phyloP scores from a whole-genome alignment of 2,329 filamentous ascomycete species.

The Clarireedia hainanense region DNA sequence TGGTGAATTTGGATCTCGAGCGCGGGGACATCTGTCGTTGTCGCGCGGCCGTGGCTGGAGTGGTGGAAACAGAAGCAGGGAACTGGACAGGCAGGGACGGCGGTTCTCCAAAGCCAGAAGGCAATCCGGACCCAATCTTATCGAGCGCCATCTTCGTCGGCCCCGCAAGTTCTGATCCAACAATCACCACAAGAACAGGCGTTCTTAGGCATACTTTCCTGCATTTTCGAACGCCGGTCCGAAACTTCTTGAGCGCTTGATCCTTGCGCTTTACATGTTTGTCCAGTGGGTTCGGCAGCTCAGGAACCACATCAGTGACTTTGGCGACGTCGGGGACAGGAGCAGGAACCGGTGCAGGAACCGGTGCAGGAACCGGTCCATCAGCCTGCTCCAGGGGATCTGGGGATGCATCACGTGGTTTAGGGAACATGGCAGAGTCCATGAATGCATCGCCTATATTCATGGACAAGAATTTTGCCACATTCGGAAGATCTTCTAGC shows the following conservation, averaged over 20 bases:
- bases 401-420: background rate
- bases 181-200: slow-evolving; percentile 9
- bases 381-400: slow-evolving; percentile 2
- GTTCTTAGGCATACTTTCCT: slow-evolving; percentile 8
- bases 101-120: background rate
- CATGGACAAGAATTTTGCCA: background rate
- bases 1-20: slow-evolving; percentile 1
- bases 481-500: background rate
- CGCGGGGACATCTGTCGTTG: slow-evolving; percentile 1
- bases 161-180: slow-evolving; percentile 12
- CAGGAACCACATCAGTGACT: background rate
- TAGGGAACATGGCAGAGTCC: background rate
- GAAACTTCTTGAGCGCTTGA: slow-evolving; percentile 3
- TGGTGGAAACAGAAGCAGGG: background rate
- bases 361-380: background rate
- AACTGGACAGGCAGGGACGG: background rate
- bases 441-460: background rate
- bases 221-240: slow-evolving; percentile 3
- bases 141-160: slow-evolving; percentile 9
- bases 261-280: slow-evolving; percentile 4
- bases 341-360: background rate
- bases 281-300: background rate
- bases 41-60: background rate
- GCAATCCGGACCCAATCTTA: slow-evolving; percentile 3
- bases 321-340: background rate